phyloP scores from a whole-genome alignment of 1,284 basidiomycete species.

The Apiotrichum veenhuisii region DNA sequence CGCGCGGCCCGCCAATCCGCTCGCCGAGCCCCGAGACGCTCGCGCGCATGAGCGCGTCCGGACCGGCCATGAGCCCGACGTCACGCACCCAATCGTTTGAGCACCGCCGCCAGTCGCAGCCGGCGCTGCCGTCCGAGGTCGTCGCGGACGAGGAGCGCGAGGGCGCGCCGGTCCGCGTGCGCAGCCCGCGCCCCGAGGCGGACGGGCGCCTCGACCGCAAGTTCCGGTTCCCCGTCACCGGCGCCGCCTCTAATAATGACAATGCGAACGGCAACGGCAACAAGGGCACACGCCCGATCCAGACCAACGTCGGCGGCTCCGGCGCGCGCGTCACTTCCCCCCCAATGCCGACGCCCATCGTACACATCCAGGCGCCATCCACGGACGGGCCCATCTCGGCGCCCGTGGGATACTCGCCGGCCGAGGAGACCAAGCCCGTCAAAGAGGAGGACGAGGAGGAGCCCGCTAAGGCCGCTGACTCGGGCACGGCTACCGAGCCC shows the following conservation, averaged over 20 bases:
- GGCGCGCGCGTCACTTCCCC: neutral
- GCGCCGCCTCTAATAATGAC: neutral
- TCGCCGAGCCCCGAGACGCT: conserved; percentile 47
- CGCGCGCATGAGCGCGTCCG: conserved; percentile 45
- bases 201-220: conserved; percentile 46
- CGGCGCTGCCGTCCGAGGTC: neutral
- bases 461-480: neutral
- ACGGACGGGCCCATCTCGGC: conserved; percentile 20
- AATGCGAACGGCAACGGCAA: too few species aligned
- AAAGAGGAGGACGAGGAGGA: conserved; percentile 3
- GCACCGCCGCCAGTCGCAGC: conserved; percentile 1
- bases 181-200: conserved; percentile 46
- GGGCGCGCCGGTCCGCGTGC: conserved; percentile 19
- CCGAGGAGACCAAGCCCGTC: conserved; percentile 1
- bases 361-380: conserved; percentile 20
- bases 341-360: conserved; percentile 11
- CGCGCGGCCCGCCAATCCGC: conserved; percentile 29
- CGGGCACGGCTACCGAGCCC: neutral
- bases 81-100: conserved; percentile 16
- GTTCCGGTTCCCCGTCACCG: conserved; percentile 45
- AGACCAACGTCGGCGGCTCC: neutral
- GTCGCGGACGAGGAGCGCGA: neutral
- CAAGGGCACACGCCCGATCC: neutral
- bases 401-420: conserved; percentile 12
- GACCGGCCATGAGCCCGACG: conserved; percentile 19